Base-by-base conservation (phyloP, 352 stramenopile species). In the Pelagophyceae sp. region DNA sequence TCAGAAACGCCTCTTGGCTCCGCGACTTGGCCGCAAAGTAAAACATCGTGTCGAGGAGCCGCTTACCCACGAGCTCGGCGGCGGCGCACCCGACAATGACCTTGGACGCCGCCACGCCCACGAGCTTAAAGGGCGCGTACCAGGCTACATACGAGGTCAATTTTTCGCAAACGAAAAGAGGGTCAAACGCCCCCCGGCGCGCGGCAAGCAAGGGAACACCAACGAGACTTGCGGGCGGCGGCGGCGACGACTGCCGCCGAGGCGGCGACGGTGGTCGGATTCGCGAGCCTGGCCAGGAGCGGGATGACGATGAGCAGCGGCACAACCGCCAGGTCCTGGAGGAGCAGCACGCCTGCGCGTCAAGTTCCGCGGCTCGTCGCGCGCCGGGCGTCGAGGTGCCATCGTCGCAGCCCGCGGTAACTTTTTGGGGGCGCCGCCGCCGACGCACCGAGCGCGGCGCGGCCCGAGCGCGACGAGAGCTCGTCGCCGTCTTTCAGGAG, bases 291-390 rank as follows among this genome's bases (percentile, higher is more conserved):
- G 27, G 87, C 89, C 54, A 95, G 82, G 78, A 93, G 87, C 1
- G 89, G 88, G 63, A 89, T 94, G 29, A 89, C 87, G 19, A 94
- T 89, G 63, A 95, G 80, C 32, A 95, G 83, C 27, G 90, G 90
- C 27, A 94, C 90, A 27, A 95, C 89, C 25, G 88, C 88, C 35
- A 95, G 83, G 84, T 94, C 88, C 80, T 95, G 90, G 60, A 94
- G 86, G 5, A 95, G 77, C 32, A 95, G 76, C 29, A 94, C 87
- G n/a, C n/a, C n/a, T n/a, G n/a, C n/a, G n/a, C n/a, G n/a, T n/a
- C n/a, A n/a, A n/a, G n/a, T n/a, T n/a, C n/a, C n/a, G n/a, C n/a
- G n/a, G n/a, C n/a, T n/a, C n/a, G n/a, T n/a, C n/a, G n/a, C n/a
- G n/a, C n/a, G n/a, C n/a, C n/a, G n/a, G n/a, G n/a, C n/a, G n/a